Base-by-base conservation (phyloP, 768 basidiomycete species). In the Pholiota molesta region DNA sequence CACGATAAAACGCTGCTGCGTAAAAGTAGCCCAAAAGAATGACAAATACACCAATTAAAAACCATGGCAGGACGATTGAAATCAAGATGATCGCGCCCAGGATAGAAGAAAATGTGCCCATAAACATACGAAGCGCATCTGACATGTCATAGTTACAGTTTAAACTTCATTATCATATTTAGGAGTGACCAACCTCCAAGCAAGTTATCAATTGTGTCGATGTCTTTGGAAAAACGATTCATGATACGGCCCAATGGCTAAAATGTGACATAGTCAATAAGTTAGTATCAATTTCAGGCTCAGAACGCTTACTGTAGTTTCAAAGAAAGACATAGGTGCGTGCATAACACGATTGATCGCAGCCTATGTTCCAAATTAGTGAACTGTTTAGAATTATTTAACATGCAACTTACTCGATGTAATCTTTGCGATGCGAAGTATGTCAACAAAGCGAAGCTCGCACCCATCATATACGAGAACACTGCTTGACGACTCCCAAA, bases 241-340 rank as follows among this genome's bases (percentile, higher is more conserved):
- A 94, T 90, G 64, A 97, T 92, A 14, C 93, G 86, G 14, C 95
- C 95, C 21, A 92, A 80, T 6, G 92, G 92, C 81, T 88, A 29
- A 60, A 68, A 49, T 63, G 26, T 60, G 13, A 37, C 5, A 37
- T 61, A 55, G 66, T 59, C 33, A 57, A 39, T 35, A 51, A 61
- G 21, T 21, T 9, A 8, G 14, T 14, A 47, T 51, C n/a, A 31
- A 35, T 8, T 28, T 37, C 13, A 52, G 23, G 21, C 21, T 10
- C 44, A 26, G 17, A 16, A 52, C 37, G 68, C 79, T 67, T 68
- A 88, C 87, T 5, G 91, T 92, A 1, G 89, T 94, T 70, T 96
- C 95, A 70, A 94, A 96, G 78, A 94, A 95, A 7, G 86, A 87
- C 89, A 93, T 94, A 0, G 94, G 94, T 0, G 93, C 92, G 71